A percentile compares a stretch with the other conserved stretches of the same genome.
Conservation (phyloP, 352 stramenopile genomes). For the Phytopythium montanum region DNA sequence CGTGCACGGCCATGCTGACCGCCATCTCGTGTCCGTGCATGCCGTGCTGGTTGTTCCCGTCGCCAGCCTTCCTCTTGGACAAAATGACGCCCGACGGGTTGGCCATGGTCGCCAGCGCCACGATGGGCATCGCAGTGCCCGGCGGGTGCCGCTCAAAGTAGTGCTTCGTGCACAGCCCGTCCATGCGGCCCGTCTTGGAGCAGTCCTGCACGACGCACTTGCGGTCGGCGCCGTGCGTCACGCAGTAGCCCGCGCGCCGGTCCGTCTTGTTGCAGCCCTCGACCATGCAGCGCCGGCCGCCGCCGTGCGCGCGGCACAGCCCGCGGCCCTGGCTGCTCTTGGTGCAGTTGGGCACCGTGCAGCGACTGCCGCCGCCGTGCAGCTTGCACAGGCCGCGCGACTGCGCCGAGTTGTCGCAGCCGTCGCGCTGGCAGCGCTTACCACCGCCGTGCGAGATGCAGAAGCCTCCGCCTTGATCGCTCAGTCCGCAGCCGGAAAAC, state of each 20-base stretch:
- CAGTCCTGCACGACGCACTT: conserved; percentile 80
- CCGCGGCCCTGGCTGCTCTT: conserved; percentile 86
- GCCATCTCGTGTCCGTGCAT: background rate
- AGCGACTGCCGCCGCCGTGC: conserved; percentile 74
- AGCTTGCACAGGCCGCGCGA: conserved; percentile 81
- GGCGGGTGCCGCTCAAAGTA: conserved; percentile 78
- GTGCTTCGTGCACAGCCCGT: conserved; percentile 82
- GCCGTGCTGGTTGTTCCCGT: background rate
- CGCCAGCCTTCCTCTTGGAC: conserved; percentile 3
- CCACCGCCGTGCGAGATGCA: conserved; percentile 82
- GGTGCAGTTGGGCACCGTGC: conserved; percentile 73
- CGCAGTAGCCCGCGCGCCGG: conserved; percentile 68
- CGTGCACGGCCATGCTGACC: background rate
- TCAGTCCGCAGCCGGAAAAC: conserved; percentile 62
- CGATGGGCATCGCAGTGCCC: conserved; percentile 1
- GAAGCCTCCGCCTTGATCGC: conserved; percentile 74
- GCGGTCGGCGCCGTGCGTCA: conserved; percentile 80
- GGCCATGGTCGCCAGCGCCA: conserved; percentile 5
- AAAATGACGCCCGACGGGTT: conserved; percentile 4
- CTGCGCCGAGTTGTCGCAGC: conserved; percentile 81
- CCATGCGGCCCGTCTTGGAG: conserved; percentile 79
- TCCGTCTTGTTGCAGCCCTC: conserved; percentile 86
- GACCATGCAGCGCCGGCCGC: conserved; percentile 77
- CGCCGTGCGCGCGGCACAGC: conserved; percentile 79
- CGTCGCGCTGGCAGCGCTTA: conserved; percentile 73